Evolutionary conservation across 2,329 filamentous ascomycete genomes (phyloP).

Genomic region (Fusarium sp.): DNA sequence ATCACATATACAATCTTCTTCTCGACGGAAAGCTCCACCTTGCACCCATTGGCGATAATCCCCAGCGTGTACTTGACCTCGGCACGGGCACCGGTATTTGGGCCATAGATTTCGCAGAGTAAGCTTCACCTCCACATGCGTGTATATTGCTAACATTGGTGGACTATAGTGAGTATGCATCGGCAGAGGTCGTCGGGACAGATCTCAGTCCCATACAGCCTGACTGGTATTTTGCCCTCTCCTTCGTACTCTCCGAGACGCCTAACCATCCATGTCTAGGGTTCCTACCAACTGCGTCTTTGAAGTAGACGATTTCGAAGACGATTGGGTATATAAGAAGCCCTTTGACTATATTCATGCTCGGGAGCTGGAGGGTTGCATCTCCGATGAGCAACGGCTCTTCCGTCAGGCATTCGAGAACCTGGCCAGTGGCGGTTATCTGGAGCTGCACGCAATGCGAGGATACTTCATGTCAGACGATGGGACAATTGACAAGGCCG

Average conservation of each 20-base stretch:
- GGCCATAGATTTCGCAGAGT: slow-evolving; percentile 39
- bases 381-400: slow-evolving; percentile 25
- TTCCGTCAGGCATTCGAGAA: slow-evolving; percentile 21
- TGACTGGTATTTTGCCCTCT: slow-evolving; percentile 17
- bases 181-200: slow-evolving; percentile 32
- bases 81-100: slow-evolving; percentile 32
- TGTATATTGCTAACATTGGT: background rate
- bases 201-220: slow-evolving; percentile 36
- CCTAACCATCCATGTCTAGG: background rate
- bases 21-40: slow-evolving; percentile 18
- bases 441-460: slow-evolving; percentile 24
- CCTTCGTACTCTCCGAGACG: fast-evolving
- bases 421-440: slow-evolving; percentile 25
- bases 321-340: slow-evolving; percentile 27
- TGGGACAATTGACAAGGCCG: slow-evolving; percentile 25
- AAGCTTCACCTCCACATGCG: background rate
- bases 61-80: slow-evolving; percentile 26
- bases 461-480: slow-evolving; percentile 29
- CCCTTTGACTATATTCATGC: slow-evolving; percentile 35
- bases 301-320: slow-evolving; percentile 33
- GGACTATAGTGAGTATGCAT: slow-evolving; percentile 21
- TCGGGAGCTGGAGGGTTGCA: slow-evolving; percentile 34
- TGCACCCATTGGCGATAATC: slow-evolving; percentile 15
- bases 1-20: slow-evolving; percentile 31
- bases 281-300: slow-evolving; percentile 27